Base-by-base conservation (phyloP, 2,329 filamentous ascomycete genomes). In the Epichloe uncinata region DNA sequence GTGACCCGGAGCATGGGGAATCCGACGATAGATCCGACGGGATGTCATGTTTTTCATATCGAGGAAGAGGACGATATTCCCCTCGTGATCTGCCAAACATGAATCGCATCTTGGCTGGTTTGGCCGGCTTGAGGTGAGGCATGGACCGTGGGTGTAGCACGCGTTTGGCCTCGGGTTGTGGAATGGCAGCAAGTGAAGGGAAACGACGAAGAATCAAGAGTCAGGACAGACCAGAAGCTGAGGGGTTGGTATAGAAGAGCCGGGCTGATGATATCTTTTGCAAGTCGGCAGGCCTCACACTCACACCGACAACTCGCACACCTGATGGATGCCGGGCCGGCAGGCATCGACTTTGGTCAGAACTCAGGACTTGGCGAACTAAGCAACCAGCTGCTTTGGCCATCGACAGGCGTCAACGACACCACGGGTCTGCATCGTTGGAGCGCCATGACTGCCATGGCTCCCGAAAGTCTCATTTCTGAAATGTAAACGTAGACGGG, bases 41-140 rank as follows among this genome's bases (percentile, higher is more conserved):
- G 7, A 5, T 13, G 5, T 11, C n/a, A 7, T 42, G 18, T 3
- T 42, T n/a, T 36, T 48, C 33, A 18, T 37, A 37, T 6, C 43
- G 47, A n/a, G 47, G 47, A 16, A 48, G 47, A 26, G 26, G 40
- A n/a, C 47, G 40, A 48, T 48, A 38, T 6, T 30, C 40, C 11
- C 40, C 41, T 16, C 20, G 16, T 13, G n/a, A n/a, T 48, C 26
- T 42, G 20, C 47, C 47, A 5, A 36, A 33, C 12, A 5, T 42
- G 47, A 43, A 48, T n/a, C 47, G 40, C 47, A 48, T 48, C 13
- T 37, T 38, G 16, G 40, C 33, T 22, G 26, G 26, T 20, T 16
- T 5, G n/a, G 18, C 7, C 38, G 12, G 22, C 16, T 30, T 30
- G 26, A 30, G n/a, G n/a, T n/a, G n/a, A n/a, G 26, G 26, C 30